These are phyloP conservation scores for Cichorium intybus DNA, from an alignment of 140 eudicot genomes.

Conservation along the genomic window DNA sequence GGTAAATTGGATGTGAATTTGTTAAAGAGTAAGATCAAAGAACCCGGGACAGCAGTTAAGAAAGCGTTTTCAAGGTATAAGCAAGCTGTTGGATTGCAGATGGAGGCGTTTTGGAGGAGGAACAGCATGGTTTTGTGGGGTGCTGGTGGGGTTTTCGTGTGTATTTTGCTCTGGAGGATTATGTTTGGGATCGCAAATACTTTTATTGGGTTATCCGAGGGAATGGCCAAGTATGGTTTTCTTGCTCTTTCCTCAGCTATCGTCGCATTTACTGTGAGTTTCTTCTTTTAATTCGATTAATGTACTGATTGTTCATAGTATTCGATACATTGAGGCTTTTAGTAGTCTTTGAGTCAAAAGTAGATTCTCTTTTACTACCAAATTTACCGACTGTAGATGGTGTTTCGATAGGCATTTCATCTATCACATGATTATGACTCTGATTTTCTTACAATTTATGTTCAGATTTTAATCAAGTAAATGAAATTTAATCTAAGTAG, in stretches of 20 bases:
- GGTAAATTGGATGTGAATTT: slow-evolving; percentile 34
- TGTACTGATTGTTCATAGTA: neutral
- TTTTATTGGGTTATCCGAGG: slow-evolving; percentile 89
- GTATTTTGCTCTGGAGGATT: slow-evolving; percentile 86
- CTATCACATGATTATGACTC: too few relatives aligned
- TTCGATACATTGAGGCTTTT: neutral
- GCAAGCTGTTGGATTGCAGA: slow-evolving; percentile 79
- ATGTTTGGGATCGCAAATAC: slow-evolving; percentile 90
- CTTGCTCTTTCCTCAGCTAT: slow-evolving; percentile 94
- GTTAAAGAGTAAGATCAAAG: slow-evolving; percentile 46
- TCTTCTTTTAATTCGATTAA: slow-evolving; percentile 11
- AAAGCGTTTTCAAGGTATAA: slow-evolving; percentile 46
- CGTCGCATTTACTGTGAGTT: slow-evolving; percentile 91
- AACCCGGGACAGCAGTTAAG: slow-evolving; percentile 45
- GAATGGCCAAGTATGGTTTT: slow-evolving; percentile 98
- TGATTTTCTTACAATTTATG: too few relatives aligned
- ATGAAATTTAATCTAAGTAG: neutral
- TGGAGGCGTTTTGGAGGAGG: slow-evolving; percentile 95
- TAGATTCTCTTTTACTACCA: too few relatives aligned
- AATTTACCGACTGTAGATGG: too few relatives aligned
- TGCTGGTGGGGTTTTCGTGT: slow-evolving; percentile 69
- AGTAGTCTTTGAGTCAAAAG: neutral
- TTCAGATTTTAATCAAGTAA: neutral
- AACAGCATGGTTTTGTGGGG: slow-evolving; percentile 66
- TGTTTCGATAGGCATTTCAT: too few relatives aligned